Evolutionary conservation across 2,329 filamentous ascomycete species (phyloP).

Genomic region (Elsinoe fawcettii): DNA sequence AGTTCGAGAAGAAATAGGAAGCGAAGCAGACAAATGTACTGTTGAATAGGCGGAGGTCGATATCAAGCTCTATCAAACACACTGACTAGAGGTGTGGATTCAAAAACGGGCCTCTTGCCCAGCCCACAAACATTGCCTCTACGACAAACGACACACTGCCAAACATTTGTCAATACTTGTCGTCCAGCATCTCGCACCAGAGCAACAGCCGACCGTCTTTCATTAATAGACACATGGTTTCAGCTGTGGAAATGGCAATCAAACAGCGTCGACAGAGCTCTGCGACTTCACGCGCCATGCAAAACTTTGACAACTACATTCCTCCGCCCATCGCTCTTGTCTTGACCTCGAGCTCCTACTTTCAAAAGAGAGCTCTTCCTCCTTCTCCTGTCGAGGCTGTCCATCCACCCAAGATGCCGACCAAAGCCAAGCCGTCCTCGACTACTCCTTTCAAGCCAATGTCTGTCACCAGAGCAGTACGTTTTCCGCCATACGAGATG

Average conservation of each 20-base stretch:
- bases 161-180: constrained; percentile 8
- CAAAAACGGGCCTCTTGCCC: neutral
- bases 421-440: neutral
- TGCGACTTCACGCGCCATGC: neutral
- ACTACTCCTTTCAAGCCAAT: neutral
- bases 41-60: neutral
- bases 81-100: neutral
- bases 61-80: neutral
- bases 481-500: constrained; percentile 10
- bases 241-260: neutral
- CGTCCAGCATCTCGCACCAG: neutral
- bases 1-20: neutral
- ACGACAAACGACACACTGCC: neutral
- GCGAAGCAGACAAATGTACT: neutral
- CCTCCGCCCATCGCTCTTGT: neutral
- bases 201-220: neutral
- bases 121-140: constrained; percentile 1
- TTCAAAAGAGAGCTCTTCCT: constrained; percentile 9
- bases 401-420: constrained; percentile 2
- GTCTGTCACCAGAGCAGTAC: neutral
- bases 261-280: constrained; percentile 6
- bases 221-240: neutral
- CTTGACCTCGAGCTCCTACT: constrained; percentile 13
- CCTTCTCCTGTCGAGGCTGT: neutral
- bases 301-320: constrained; percentile 8